These are phyloP conservation scores for Begonia fuchsioides DNA, from an alignment of 306 rosid species.

Conservation along the genomic window DNA sequence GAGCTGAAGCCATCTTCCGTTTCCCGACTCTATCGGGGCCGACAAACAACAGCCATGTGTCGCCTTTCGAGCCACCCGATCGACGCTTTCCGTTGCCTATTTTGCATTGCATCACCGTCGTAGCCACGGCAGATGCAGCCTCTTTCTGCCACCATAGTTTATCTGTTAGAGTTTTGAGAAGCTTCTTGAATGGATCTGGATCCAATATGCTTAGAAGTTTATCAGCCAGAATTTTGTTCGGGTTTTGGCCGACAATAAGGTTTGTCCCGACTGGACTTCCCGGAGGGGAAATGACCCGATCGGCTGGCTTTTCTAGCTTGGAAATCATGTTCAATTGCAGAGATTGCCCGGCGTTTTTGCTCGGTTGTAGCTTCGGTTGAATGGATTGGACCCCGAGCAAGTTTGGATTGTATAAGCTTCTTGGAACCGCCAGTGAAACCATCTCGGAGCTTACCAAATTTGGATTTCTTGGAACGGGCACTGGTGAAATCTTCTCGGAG, in stretches of 20 bases:
- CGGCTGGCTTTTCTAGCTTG: conserved; percentile 25
- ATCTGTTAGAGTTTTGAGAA: conserved; percentile 55
- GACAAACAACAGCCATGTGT: conserved; percentile 67
- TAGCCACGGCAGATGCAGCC: conserved; percentile 80
- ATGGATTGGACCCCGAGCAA: conserved; percentile 38
- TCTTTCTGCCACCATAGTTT: conserved; percentile 99
- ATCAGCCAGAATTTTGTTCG: conserved; percentile 16
- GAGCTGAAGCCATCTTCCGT: conserved; percentile 84
- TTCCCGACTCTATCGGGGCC: conserved; percentile 90
- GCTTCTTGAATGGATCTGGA: conserved; percentile 70
- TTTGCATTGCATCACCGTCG: conserved; percentile 61
- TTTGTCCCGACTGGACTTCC: conserved; percentile 56
- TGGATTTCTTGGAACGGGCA: too few species aligned
- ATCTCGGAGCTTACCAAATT: too few species aligned
- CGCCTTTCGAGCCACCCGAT: conserved; percentile 44
- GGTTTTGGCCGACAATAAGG: conserved; percentile 56
- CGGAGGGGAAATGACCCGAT: background rate
- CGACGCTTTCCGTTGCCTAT: conserved; percentile 56
- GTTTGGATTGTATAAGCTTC: conserved; percentile 35
- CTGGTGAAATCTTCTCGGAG: too few species aligned
- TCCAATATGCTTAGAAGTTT: conserved; percentile 34
- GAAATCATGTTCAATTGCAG: conserved; percentile 44
- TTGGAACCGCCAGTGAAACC: conserved; percentile 29
- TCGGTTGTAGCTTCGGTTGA: conserved; percentile 44
- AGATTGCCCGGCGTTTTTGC: conserved; percentile 46